Evolutionary conservation across 2,329 filamentous ascomycete genomes (phyloP), one percentile per base, ranked within the genome.

Genomic region (Cytospora mali): DNA sequence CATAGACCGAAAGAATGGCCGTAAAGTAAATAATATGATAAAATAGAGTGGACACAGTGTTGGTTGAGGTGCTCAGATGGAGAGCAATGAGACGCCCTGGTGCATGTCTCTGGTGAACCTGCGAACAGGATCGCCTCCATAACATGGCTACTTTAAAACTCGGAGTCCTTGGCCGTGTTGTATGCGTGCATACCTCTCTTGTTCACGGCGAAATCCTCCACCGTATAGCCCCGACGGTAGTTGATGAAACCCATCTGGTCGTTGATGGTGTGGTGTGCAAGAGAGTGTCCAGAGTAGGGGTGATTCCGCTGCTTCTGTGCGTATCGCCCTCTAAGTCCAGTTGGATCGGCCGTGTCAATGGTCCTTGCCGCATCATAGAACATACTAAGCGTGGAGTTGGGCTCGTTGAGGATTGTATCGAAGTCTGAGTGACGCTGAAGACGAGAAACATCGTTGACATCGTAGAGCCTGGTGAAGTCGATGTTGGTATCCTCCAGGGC

Each of bases 401-500:
- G 35, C 4, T 2, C 0, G 11, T 39, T 21, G 31, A 60, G 23
- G 16, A 59, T n/a, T 1, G 6, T 7, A 21, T 62, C 42, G 18
- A 62, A 64, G 33, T 60, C 31, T 35, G 31, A 11, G 29, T 49
- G 33, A 55, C 46, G 35, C 35, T 23, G 42, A 46, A 18, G 50
- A 25, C 35, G 35, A n/a, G 42, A 48, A 1, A 16, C 50, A 18
- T 48, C 50, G 39, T 7, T 46, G 16, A 23, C 14, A 18, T 35
- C 18, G 10, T 29, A 7, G 27, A 54, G 50, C 35, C 21, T 14
- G 51, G 35, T 60, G 11, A 54, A 60, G 58, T 60, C 50, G 5
- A 60, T 33, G 33, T 62, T 64, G 31, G 62, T 58, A 29, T 59
- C 1, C 16, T 18, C 39, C 11, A 59, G 27, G 18, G 31, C 42